These are phyloP conservation scores for Paraphaeosphaeria sporulosa DNA, from an alignment of 2,329 filamentous ascomycete species.

Conservation along the genomic window DNA sequence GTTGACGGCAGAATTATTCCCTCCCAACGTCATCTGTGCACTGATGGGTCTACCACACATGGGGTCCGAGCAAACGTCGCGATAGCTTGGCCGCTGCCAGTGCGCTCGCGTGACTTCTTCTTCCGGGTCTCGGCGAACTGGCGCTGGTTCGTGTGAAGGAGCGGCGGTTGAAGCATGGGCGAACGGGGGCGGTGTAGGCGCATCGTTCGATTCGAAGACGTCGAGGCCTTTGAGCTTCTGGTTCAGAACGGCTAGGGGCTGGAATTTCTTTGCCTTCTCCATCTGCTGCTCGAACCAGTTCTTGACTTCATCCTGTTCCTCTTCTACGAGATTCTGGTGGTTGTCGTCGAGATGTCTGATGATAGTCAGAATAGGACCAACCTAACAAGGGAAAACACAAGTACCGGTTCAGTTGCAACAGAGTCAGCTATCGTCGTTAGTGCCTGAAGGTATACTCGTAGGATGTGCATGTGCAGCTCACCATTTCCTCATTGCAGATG, in stretches of 20 bases:
- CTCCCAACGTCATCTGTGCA: slow-evolving; percentile 70
- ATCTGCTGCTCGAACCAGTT: slow-evolving; percentile 97
- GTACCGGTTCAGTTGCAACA: slow-evolving; percentile 81
- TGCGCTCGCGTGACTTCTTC: slow-evolving; percentile 87
- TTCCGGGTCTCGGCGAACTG: slow-evolving; percentile 73
- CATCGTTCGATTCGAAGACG: slow-evolving; percentile 91
- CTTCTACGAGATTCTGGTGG: slow-evolving; percentile 87
- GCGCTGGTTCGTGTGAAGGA: slow-evolving; percentile 37
- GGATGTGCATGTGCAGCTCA: slow-evolving; percentile 50
- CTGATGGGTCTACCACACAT: slow-evolving; percentile 67
- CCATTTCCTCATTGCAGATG: slow-evolving; percentile 99
- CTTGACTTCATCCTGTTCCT: slow-evolving; percentile 92
- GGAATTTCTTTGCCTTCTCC: slow-evolving; percentile 89
- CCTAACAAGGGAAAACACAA: slow-evolving; percentile 12
- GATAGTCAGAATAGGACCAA: slow-evolving; percentile 21
- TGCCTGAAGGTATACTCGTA: slow-evolving; percentile 8
- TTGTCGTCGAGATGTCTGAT: slow-evolving; percentile 81
- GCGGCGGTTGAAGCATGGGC: slow-evolving; percentile 43
- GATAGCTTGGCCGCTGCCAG: slow-evolving; percentile 80
- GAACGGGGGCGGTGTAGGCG: slow-evolving; percentile 54
- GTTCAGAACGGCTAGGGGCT: slow-evolving; percentile 88
- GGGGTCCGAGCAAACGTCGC: slow-evolving; percentile 87
- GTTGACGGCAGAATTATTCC: slow-evolving; percentile 84
- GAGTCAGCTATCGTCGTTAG: slow-evolving; percentile 71
- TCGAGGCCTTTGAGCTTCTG: slow-evolving; percentile 93